phyloP scores from a whole-genome alignment of 805 yeast species.

The Ogataea sp. region DNA sequence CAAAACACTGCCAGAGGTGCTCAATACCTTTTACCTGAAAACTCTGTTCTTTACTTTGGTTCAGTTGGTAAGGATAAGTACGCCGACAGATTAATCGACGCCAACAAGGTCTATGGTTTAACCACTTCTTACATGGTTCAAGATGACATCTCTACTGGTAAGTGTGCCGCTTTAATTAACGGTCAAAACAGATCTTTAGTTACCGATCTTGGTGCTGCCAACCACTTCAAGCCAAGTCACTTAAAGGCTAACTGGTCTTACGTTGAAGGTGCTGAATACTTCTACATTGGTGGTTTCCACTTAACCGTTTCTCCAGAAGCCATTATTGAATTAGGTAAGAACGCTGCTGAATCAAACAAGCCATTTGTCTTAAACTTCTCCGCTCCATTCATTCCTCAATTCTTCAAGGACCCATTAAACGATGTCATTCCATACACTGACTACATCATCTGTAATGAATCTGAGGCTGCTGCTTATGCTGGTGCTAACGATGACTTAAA shows the following conservation, averaged over 20 bases:
- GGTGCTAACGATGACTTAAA: conserved; percentile 65
- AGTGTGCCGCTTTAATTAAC: conserved; percentile 89
- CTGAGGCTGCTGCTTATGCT: conserved; percentile 94
- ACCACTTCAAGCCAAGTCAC: conserved; percentile 88
- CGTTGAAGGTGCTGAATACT: conserved; percentile 74
- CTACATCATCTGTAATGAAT: conserved; percentile 88
- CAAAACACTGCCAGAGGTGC: conserved; percentile 99
- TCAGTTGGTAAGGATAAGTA: conserved; percentile 91
- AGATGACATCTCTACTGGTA: conserved; percentile 78
- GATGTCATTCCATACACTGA: conserved; percentile 80
- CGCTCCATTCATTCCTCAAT: conserved; percentile 95
- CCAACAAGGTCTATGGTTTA: conserved; percentile 86
- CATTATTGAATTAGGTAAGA: conserved; percentile 79
- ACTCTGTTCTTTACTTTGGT: conserved; percentile 89
- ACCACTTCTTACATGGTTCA: conserved; percentile 79
- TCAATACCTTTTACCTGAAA: conserved; percentile 75
- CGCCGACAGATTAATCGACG: conserved; percentile 70
- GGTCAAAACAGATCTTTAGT: conserved; percentile 87
- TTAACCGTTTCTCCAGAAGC: conserved; percentile 97
- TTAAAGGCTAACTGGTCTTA: conserved; percentile 83
- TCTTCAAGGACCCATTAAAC: conserved; percentile 88
- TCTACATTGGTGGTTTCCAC: conserved; percentile 98
- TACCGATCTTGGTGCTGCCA: conserved; percentile 97
- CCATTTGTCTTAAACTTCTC: conserved; percentile 75
- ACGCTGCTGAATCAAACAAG: conserved; percentile 45